Conservation (phyloP, 331 rosid genomes). For the Rhamnella rubrinervis region DNA sequence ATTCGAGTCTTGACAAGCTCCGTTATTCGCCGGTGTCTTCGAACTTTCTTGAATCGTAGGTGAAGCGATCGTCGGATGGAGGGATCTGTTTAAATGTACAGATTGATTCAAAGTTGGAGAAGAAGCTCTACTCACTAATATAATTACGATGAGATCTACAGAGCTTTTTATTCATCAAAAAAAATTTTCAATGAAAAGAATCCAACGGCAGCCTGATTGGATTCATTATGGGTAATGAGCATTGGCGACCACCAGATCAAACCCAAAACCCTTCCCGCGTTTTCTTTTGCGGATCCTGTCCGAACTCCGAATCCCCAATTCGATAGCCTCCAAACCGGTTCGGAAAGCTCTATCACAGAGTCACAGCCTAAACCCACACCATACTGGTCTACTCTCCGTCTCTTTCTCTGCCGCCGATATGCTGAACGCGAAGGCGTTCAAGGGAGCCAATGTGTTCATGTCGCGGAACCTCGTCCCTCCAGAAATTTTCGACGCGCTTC, state of each 20-base stretch:
- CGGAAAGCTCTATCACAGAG: too few species aligned
- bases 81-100: too few species aligned
- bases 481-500: slow-evolving; percentile 79
- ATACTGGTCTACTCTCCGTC: neutral
- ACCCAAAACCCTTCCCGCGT: slow-evolving; percentile 22
- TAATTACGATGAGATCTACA: too few species aligned
- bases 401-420: slow-evolving; percentile 21
- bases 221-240: neutral
- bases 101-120: too few species aligned
- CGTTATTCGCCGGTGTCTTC: too few species aligned
- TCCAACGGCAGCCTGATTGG: neutral
- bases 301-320: neutral
- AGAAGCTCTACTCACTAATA: too few species aligned
- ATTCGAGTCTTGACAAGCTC: too few species aligned
- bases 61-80: too few species aligned
- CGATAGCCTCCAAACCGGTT: too few species aligned
- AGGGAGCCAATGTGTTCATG: slow-evolving; percentile 78
- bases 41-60: too few species aligned
- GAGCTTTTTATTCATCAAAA: too few species aligned
- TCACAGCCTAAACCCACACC: too few species aligned
- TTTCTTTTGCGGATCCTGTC: neutral
- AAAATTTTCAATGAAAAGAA: neutral
- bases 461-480: slow-evolving; percentile 92
- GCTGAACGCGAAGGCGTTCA: slow-evolving; percentile 67
- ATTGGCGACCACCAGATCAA: neutral